Conservation (phyloP, 768 basidiomycete genomes). For the Auricularia auricula-judae region DNA sequence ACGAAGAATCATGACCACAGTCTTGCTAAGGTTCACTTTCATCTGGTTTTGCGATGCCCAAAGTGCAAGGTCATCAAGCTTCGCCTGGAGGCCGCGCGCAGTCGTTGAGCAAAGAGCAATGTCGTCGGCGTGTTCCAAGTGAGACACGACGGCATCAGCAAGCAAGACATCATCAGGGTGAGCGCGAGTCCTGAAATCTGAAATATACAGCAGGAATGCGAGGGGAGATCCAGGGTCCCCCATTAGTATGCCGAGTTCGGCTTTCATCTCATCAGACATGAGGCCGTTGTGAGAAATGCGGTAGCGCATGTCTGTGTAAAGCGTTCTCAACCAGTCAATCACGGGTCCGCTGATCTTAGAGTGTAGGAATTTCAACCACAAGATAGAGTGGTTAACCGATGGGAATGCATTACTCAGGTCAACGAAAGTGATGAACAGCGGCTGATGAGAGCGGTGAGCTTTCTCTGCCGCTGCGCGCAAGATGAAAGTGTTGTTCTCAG, state of each 20-base stretch:
- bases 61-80: not conserved
- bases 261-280: conserved; percentile 2
- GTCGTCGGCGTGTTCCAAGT: conserved; percentile 14
- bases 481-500: too few species aligned
- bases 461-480: too few species aligned
- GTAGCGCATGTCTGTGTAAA: conserved; percentile 6
- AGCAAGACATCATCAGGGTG: conserved; percentile 9
- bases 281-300: conserved; percentile 2
- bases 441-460: too few species aligned
- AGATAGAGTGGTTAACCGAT: conserved; percentile 17
- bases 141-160: conserved; percentile 5
- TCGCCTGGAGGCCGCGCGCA: conserved; percentile 10
- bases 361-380: conserved; percentile 20
- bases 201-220: conserved; percentile 8
- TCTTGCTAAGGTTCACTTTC: conserved; percentile 10
- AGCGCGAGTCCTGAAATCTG: conserved; percentile 5
- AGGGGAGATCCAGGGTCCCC: conserved; percentile 13
- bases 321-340: conserved; percentile 8
- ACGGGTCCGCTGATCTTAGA: conserved; percentile 11
- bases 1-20: conserved; percentile 13
- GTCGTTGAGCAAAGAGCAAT: conserved; percentile 8
- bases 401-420: too few species aligned
- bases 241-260: conserved; percentile 10
- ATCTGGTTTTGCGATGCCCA: conserved; percentile 14
- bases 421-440: too few species aligned